Evolutionary conservation across 768 basidiomycete genomes (phyloP), one percentile per base, ranked within the genome.

Genomic region (Pulveroboletus sp.): DNA sequence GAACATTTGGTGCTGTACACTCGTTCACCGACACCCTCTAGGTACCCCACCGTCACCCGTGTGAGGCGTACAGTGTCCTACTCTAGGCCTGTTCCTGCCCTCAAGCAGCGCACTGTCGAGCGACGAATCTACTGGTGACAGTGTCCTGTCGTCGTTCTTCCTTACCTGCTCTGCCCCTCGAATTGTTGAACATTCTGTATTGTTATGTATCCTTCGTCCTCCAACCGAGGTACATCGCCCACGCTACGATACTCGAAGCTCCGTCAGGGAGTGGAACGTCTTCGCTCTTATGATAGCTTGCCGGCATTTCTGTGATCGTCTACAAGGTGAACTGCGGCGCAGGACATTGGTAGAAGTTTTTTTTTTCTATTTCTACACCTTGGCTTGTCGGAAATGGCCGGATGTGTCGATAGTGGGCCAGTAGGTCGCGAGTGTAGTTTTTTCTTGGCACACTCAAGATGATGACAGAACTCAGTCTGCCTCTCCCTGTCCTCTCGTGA

Each of bases 1-100:
- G 0, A 14, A 15, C 15, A 8, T 46, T 51, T 4, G 4, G 15
- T 46, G n/a, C 9, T 17, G 31, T 47, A 28, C 35, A 33, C 26
- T 32, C 11, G 18, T 51, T 59, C 36, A 56, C 47, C 28, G 39
- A 44, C 40, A 5, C 37, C n/a, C 11, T 38, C 41, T 49, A 86
- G 83, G 81, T 83, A 84, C 62, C 89, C 88, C n/a, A 73, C 79
- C 39, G 83, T 92, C 43, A 86, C 86, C 51, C 85, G 86, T 55
- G 81, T 92, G 49, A 80, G 76, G 60, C 84, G 89, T 55, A 84
- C 84, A 40, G 76, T 88, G 53, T 80, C 80, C 54, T 82, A 82
- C 70, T 60, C 73, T 43, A 77, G 75, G 48, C 78, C 78, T 13
- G 61, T 67, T 60, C 49, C 72, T 50, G 74, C 62, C 27, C 0